Base-by-base conservation (phyloP, 176 grass and related monocot genomes). In the Luzula sylvatica region DNA sequence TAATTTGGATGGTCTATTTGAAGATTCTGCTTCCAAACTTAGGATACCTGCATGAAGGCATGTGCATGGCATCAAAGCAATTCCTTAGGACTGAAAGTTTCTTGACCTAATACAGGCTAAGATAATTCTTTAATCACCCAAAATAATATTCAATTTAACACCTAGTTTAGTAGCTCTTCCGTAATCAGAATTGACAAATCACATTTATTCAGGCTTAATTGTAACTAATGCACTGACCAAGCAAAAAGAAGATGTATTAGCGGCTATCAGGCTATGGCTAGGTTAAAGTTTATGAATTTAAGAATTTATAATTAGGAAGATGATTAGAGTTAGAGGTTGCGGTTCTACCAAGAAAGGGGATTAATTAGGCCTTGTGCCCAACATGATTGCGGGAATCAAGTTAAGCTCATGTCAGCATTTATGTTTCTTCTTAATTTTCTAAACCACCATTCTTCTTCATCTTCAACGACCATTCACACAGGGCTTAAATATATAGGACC, bases 311-410 rank as follows among this genome's bases (percentile, higher is more conserved):
- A n/a, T n/a, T n/a, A 25, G 23, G 42, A 25, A 18, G 42, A 25
- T 61, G 56, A 47, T 64, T 32, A 64, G 16, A 26, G 23, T 64
- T 32, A 64, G 16, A 26, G 23, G 25, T 30, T 21, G 8, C 28
- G 13, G 39, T 42, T 45, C 20, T 12, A 29, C 15, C 17, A 50
- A 29, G 47, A 63, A 49, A 64, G 16, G 4, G n/a, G 9, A 46
- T 62, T 64, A 64, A 35, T 35, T 35, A 35, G 47, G 9, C 15
- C 43, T 38, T 21, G 60, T 64, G 60, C 41, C 15, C 44, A 64
- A 45, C 60, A 64, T 50, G 41, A 64, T 64, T 64, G 15, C 43
- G 2, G 60, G 60, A 64, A 64, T 64, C 43, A 21, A 47, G 26
- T 30, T 47, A 64, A 64, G 60, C 60, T 50, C 42, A 46, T 24